A percentile compares a stretch with the other conserved stretches of the same genome.
phyloP scores from a whole-genome alignment of 306 rosid genomes.

The Cucumis sativus region Cucumber_9930_V3 NC_026657.2:9024001-9024500 shows the following conservation, averaged over 20 bases:
- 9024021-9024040: conserved; percentile 78
- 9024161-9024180: neutral
- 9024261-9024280: conserved; percentile 68
- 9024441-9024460: neutral
- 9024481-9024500: neutral
- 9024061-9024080: conserved; percentile 75
- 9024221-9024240: conserved; percentile 60
- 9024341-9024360: conserved; percentile 62
- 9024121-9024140: conserved; percentile 77
- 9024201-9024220: conserved; percentile 10
- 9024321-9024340: conserved; percentile 84
- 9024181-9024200: neutral
- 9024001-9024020: conserved; percentile 44
- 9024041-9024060: conserved; percentile 58
- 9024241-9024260: conserved; percentile 90
- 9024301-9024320: conserved; percentile 55
- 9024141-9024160: conserved; percentile 63
- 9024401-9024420: neutral
- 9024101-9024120: conserved; percentile 87
- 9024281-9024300: conserved; percentile 78
- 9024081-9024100: conserved; percentile 72
- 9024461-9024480: neutral
- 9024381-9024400: neutral
- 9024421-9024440: neutral
- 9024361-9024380: conserved; percentile 64